These are phyloP conservation scores for Thelephora aurantiotincta DNA, from an alignment of 768 basidiomycete species.

Conservation along the genomic window DNA sequence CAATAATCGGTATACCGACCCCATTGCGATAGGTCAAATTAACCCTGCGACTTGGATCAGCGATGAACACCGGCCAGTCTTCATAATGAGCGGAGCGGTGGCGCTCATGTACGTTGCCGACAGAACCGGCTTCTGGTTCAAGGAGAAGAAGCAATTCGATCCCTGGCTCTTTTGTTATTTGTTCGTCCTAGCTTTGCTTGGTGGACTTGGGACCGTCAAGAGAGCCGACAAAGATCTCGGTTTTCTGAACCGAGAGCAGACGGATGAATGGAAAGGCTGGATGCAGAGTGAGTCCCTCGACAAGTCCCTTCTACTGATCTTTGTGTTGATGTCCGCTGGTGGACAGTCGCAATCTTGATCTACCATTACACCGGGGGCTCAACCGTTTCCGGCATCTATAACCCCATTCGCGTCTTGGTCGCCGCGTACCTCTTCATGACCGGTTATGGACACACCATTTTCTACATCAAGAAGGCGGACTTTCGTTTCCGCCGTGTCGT, in stretches of 20 bases:
- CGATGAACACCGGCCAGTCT: constrained; percentile 28
- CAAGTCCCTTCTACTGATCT: not conserved
- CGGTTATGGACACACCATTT: constrained; percentile 82
- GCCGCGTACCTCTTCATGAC: constrained; percentile 89
- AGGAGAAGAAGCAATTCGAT: constrained; percentile 79
- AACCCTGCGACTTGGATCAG: constrained; percentile 12
- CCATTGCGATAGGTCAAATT: constrained; percentile 8
- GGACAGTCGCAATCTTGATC: constrained; percentile 71
- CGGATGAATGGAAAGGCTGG: constrained; percentile 98
- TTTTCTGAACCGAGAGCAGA: constrained; percentile 84
- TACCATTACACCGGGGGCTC: constrained; percentile 90
- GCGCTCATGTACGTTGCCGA: constrained; percentile 68
- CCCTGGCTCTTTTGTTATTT: constrained; percentile 52
- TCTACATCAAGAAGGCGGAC: constrained; percentile 82
- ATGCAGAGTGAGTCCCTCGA: constrained; percentile 64
- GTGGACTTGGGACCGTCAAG: constrained; percentile 53
- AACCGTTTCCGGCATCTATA: constrained; percentile 85
- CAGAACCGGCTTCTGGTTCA: constrained; percentile 76
- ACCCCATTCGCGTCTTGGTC: constrained; percentile 78
- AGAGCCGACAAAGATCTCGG: constrained; percentile 72
- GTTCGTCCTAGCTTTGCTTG: constrained; percentile 32
- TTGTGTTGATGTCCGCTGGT: not conserved
- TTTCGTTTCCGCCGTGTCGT: constrained; percentile 68
- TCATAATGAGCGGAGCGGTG: constrained; percentile 53
- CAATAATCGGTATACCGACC: not conserved